Base-by-base conservation (phyloP, 148 eudicot species). In the Mesembryanthemum crystallinum region DNA sequence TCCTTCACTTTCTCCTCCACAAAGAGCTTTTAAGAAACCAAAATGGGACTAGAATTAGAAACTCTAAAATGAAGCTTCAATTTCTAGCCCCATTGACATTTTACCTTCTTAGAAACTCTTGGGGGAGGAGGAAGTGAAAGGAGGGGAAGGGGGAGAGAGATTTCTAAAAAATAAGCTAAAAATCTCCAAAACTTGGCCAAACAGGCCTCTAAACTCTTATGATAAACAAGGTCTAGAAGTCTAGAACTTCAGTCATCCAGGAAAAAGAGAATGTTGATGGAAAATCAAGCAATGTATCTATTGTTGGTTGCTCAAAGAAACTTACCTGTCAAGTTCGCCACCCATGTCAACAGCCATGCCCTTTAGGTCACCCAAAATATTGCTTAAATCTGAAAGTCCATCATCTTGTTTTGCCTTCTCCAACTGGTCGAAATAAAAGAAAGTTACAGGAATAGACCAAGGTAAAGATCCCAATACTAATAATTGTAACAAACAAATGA, bases 341-440 rank as follows among this genome's bases (percentile, higher is more conserved):
- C 98, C 98, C 97, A 94, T 94, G 62, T 87, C 97, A 27, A 81
- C 70, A 32, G 97, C 98, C 98, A 94, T 91, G 12, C 98, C 97
- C 88, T 94, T 94, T 20, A 94, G 78, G 61, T 91, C 93, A 76
- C 97, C 98, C 79, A 94, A 79, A 64, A 94, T 91, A 68, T 83
- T 77, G 81, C 98, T 87, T 58, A 91, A 78, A 57, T 91, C 97
- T 1, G 79, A 77, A 51, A 94, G 89, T 10, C 82, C 86, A 69
- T 91, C 98, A 62, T 94, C 97, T 87, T 94, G 98, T 80, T 91
- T 90, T n/a, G 78, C 76, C 84, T 88, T 94, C 81, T 94, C 98
- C 80, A 80, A 7, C 98, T 94, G 73, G 70, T 82, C 23, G 47
- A 37, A 57, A n/a, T 15, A 15, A 78, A 43, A 20, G 51, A 52